Percentiles rank a stretch among this genome's conserved stretches.
Conservation (phyloP, 2,329 filamentous ascomycete species). For the Purpureocillium takamizusanense region DNA sequence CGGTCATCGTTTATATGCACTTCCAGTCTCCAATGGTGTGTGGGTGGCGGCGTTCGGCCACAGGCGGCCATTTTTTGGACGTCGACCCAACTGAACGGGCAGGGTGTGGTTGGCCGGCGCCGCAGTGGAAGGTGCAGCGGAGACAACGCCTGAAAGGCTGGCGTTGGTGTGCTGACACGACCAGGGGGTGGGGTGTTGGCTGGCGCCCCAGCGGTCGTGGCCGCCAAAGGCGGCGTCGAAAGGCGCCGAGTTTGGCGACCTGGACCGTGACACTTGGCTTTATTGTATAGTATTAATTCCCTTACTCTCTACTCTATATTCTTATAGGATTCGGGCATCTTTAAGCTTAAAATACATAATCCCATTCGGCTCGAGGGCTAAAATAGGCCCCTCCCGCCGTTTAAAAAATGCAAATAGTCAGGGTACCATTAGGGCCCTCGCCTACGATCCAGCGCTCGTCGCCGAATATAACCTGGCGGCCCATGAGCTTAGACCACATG, state of each 20-base stretch:
- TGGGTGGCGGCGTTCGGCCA: no score
- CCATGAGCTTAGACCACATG: conserved; percentile 39
- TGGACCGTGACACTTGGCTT: conserved; percentile 2
- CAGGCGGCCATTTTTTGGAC: no score
- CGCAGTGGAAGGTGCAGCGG: no score
- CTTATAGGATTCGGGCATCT: no score
- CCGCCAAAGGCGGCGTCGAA: conserved; percentile 2
- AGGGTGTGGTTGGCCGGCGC: no score
- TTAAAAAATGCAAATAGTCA: conserved; percentile 46
- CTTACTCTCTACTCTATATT: no score
- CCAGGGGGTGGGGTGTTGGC: background rate
- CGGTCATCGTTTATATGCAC: no score
- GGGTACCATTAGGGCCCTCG: conserved; percentile 38
- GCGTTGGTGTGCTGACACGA: background rate
- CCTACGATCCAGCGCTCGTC: conserved; percentile 55
- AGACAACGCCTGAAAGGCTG: background rate
- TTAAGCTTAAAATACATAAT: no score
- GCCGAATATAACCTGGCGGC: conserved; percentile 44
- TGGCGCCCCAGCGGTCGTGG: conserved; percentile 1
- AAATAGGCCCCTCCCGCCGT: no score
- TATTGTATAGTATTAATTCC: background rate
- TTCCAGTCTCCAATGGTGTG: no score
- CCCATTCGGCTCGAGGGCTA: no score
- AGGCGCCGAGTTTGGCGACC: conserved; percentile 1
- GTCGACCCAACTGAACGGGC: no score